Conservation (phyloP, 2,329 filamentous ascomycete species). For the Penicillium sp. region DNA sequence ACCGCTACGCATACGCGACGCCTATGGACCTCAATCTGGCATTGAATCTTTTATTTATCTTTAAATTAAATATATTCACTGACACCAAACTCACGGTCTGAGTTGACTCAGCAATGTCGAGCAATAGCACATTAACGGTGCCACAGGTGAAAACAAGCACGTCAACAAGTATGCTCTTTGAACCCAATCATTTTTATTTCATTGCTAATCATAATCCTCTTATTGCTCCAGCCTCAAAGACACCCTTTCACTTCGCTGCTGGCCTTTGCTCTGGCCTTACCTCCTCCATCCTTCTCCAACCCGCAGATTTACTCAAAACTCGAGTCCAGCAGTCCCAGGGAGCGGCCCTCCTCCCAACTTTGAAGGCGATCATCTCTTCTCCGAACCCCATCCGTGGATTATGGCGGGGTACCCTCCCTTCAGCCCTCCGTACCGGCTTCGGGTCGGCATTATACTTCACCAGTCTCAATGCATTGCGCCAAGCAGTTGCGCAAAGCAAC, state of each 20-base stretch:
- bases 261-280: constrained; percentile 83
- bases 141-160: constrained; percentile 30
- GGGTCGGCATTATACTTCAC: constrained; percentile 95
- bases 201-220: not conserved
- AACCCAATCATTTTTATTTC: not conserved
- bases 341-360: constrained; percentile 64
- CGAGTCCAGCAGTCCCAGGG: constrained; percentile 82
- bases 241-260: constrained; percentile 77
- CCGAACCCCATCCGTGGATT: constrained; percentile 68
- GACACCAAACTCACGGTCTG: not conserved
- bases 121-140: constrained; percentile 29
- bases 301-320: constrained; percentile 94
- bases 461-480: constrained; percentile 77
- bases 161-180: constrained; percentile 28
- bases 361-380: constrained; percentile 67
- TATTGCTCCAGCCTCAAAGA: constrained; percentile 37
- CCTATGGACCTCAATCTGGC: constrained; percentile 10
- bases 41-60: constrained; percentile 5
- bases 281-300: constrained; percentile 87
- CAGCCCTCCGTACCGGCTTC: constrained; percentile 87
- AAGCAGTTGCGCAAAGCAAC: constrained; percentile 53
- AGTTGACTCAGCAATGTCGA: constrained; percentile 27
- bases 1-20: not conserved
- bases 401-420: constrained; percentile 91
- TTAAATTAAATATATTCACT: not conserved